These are phyloP conservation scores for Cercospora brassicicola DNA, from an alignment of 2,329 filamentous ascomycete genomes.

Conservation along the genomic window DNA sequence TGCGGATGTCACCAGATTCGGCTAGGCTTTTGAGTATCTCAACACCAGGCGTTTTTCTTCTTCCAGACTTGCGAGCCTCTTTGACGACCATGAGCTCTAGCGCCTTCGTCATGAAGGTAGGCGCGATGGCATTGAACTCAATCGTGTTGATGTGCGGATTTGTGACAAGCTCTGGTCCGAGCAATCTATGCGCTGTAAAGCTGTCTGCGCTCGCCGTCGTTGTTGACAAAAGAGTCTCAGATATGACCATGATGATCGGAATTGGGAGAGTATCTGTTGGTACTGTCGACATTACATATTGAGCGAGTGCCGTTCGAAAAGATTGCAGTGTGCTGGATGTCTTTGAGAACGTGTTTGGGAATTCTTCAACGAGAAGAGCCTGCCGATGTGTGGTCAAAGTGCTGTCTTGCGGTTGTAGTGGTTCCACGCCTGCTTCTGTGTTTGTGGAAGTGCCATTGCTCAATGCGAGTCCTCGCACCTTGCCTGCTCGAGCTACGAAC, in stretches of 20 bases:
- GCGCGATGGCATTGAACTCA: conserved; percentile 90
- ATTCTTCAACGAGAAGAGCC: conserved; percentile 52
- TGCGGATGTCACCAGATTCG: conserved; percentile 87
- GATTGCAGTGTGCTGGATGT: conserved; percentile 48
- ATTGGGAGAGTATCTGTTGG: conserved; percentile 20
- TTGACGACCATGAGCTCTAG: conserved; percentile 80
- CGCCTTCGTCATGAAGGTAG: conserved; percentile 80
- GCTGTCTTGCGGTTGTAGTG: conserved; percentile 12
- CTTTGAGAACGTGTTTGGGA: conserved; percentile 52
- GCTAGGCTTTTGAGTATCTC: conserved; percentile 75
- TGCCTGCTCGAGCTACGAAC: conserved; percentile 78
- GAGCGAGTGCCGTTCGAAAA: conserved; percentile 71
- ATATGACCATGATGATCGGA: conserved; percentile 85
- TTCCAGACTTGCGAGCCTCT: conserved; percentile 75
- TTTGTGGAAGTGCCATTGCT: conserved; percentile 22
- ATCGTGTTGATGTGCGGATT: conserved; percentile 78
- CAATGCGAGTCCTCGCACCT: conserved; percentile 70
- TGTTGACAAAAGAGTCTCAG: conserved; percentile 83
- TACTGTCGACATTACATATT: conserved; percentile 64
- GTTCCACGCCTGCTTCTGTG: background rate
- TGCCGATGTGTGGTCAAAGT: conserved; percentile 24
- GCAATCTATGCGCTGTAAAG: conserved; percentile 84
- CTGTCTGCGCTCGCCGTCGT: conserved; percentile 83
- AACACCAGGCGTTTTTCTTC: conserved; percentile 73
- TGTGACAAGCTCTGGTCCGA: conserved; percentile 81